phyloP scores from a whole-genome alignment of 2,329 filamentous ascomycete species.

The Fusarium sp. region DNA sequence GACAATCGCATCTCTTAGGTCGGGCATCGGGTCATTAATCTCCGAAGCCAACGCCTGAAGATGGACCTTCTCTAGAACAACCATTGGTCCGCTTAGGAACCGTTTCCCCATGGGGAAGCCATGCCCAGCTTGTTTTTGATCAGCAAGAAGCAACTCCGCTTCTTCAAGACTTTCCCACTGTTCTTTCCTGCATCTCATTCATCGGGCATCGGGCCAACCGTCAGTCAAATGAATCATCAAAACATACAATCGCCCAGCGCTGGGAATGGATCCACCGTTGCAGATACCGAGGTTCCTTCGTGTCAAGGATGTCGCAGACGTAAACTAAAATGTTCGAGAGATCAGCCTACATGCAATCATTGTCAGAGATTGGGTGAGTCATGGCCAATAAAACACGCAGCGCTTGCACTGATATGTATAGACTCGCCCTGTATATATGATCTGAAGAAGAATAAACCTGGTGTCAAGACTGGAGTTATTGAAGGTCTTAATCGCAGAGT shows the following conservation, averaged over 20 bases:
- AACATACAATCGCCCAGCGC: background rate
- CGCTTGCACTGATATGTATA: background rate
- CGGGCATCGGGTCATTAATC: constrained; percentile 30
- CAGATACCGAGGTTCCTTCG: constrained; percentile 25
- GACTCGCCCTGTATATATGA: constrained; percentile 33
- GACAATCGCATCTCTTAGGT: too few relatives aligned
- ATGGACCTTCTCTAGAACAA: background rate
- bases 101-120: constrained; percentile 13
- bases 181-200: background rate
- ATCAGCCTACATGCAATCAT: constrained; percentile 37
- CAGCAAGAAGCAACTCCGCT: constrained; percentile 8
- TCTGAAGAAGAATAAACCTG: constrained; percentile 30
- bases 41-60: constrained; percentile 10
- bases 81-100: constrained; percentile 29
- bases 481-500: constrained; percentile 29
- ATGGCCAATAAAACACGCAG: rapidly evolving
- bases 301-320: constrained; percentile 40
- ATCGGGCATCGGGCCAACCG: constrained; percentile 33
- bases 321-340: constrained; percentile 38
- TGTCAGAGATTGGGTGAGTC: constrained; percentile 31
- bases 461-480: constrained; percentile 32
- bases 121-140: background rate
- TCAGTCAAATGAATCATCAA: constrained; percentile 5
- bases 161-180: background rate
- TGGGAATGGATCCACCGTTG: background rate